Percentiles rank a stretch among this genome's conserved stretches.
Evolutionary conservation across 2,329 filamentous ascomycete species (phyloP).

Genomic region (Penicillium corylophilum): DNA sequence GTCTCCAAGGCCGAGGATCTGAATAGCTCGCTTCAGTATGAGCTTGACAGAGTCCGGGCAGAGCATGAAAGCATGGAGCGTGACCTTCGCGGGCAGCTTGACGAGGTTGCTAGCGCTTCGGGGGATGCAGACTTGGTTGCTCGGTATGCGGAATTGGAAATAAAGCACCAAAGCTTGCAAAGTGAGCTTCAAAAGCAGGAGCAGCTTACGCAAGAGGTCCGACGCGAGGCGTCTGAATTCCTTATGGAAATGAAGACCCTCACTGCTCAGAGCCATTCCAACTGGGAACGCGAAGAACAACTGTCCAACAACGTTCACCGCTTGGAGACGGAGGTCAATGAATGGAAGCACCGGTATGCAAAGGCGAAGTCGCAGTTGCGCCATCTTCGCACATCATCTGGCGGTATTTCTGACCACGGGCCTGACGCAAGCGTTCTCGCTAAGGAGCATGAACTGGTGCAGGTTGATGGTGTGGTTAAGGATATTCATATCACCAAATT

Average conservation of each 20-base stretch:
- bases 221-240: slow-evolving; percentile 77
- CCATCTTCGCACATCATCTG: slow-evolving; percentile 74
- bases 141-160: slow-evolving; percentile 58
- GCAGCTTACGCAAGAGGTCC: slow-evolving; percentile 80
- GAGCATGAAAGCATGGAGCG: slow-evolving; percentile 66
- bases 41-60: slow-evolving; percentile 70
- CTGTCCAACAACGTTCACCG: slow-evolving; percentile 71
- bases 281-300: slow-evolving; percentile 78
- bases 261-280: slow-evolving; percentile 74
- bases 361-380: slow-evolving; percentile 84
- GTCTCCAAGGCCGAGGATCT: slow-evolving; percentile 71
- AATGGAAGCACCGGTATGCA: slow-evolving; percentile 89
- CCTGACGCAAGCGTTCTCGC: slow-evolving; percentile 51
- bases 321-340: slow-evolving; percentile 78
- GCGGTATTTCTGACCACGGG: slow-evolving; percentile 60
- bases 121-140: slow-evolving; percentile 59
- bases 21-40: slow-evolving; percentile 76
- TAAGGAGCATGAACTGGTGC: slow-evolving; percentile 69
- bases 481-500: slow-evolving; percentile 94
- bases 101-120: slow-evolving; percentile 33
- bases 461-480: slow-evolving; percentile 75
- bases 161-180: slow-evolving; percentile 66
- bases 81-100: slow-evolving; percentile 64
- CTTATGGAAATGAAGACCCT: slow-evolving; percentile 85
- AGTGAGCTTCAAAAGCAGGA: slow-evolving; percentile 70